phyloP scores from a whole-genome alignment of 257 asterid species.

The Przewalskia tangutica region DNA sequence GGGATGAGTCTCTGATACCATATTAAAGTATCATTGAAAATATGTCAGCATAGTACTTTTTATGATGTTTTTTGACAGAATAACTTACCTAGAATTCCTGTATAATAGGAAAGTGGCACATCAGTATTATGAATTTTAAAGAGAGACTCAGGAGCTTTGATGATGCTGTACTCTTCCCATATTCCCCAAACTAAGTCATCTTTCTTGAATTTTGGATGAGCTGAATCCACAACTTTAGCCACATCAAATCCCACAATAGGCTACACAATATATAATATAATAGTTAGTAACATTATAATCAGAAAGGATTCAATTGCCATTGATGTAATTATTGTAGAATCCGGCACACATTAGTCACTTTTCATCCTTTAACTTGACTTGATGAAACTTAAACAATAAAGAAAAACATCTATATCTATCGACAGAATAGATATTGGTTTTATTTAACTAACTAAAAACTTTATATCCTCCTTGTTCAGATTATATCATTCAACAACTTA shows the following conservation, averaged over 20 bases:
- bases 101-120: conserved; percentile 14
- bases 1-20: background rate
- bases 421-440: background rate
- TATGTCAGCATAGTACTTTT: too few relatives aligned
- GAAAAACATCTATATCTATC: background rate
- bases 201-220: conserved; percentile 12
- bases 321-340: background rate
- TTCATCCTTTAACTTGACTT: background rate
- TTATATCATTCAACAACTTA: too few relatives aligned
- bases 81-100: conserved; percentile 12
- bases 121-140: conserved; percentile 7
- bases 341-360: background rate
- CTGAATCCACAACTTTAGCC: conserved; percentile 6
- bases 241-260: conserved; percentile 14
- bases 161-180: conserved; percentile 16
- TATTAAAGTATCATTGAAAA: background rate
- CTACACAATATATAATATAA: too few relatives aligned
- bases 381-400: background rate
- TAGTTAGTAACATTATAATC: too few relatives aligned
- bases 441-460: background rate
- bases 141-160: background rate
- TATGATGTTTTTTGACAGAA: background rate
- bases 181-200: conserved; percentile 13
- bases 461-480: background rate
- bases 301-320: background rate